phyloP scores from a whole-genome alignment of 2,329 filamentous ascomycete species.

The Basipetospora chlamydospora region DNA sequence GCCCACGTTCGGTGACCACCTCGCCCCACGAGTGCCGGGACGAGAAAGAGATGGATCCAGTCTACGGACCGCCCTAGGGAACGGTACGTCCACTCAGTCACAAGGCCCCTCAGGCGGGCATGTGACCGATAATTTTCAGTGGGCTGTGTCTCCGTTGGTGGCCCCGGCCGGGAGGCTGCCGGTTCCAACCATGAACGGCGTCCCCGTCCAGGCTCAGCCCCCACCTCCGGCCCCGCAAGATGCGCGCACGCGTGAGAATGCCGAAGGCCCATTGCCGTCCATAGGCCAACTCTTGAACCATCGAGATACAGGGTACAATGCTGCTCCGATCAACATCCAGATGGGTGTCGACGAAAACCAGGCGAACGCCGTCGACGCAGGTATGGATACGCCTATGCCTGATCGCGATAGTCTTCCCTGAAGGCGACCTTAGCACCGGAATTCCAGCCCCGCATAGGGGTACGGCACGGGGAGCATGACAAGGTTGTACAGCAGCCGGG shows the following conservation, averaged over 20 bases:
- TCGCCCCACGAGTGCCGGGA: not conserved
- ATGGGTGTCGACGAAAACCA: not conserved
- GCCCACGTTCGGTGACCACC: not conserved
- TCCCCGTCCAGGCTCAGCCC: no score
- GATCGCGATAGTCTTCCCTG: not conserved
- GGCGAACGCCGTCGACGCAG: not conserved
- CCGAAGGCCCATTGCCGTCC: no score
- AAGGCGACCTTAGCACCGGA: not conserved
- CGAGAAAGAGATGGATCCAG: not conserved
- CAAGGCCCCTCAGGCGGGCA: not conserved
- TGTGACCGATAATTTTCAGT: not conserved
- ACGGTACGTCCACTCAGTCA: not conserved
- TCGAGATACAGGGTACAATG: no score
- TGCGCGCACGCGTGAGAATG: no score
- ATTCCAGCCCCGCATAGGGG: no score
- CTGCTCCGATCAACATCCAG: not conserved
- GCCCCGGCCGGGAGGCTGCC: not conserved
- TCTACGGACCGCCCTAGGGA: not conserved
- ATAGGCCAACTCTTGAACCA: no score
- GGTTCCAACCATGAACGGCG: not conserved
- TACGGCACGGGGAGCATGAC: no score
- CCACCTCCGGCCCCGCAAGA: no score
- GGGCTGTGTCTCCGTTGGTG: constrained; percentile 1
- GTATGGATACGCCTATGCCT: constrained; percentile 4
- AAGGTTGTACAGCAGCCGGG: no score